Percentiles rank a stretch among this genome's conserved stretches.
phyloP scores from a whole-genome alignment of 2,329 filamentous ascomycete genomes.

The Cladosporium sp. region DNA sequence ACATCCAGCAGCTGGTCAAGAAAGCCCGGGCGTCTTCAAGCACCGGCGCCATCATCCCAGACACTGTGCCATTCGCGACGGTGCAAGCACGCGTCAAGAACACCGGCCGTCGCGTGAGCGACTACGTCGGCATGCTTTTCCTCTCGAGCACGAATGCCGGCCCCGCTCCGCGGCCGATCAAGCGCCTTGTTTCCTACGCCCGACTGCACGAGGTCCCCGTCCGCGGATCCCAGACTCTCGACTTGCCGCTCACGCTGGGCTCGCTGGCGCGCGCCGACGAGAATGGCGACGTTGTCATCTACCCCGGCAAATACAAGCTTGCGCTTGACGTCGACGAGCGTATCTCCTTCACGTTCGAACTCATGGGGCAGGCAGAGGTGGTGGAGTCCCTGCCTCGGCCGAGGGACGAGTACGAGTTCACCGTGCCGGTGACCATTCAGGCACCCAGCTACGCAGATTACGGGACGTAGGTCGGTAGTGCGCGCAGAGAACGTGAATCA shows the following conservation, averaged over 20 bases:
- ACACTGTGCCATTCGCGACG: conserved; percentile 25
- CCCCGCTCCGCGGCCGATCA: conserved; percentile 44
- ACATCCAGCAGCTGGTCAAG: conserved; percentile 38
- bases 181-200: conserved; percentile 40
- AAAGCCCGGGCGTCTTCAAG: background rate
- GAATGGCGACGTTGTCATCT: conserved; percentile 42
- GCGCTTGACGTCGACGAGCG: conserved; percentile 43
- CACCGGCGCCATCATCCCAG: background rate
- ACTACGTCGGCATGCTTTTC: conserved; percentile 46
- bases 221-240: conserved; percentile 27
- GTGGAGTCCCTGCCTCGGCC: conserved; percentile 14
- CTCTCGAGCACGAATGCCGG: conserved; percentile 41
- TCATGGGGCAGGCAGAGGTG: conserved; percentile 21
- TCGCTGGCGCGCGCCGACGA: conserved; percentile 41
- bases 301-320: conserved; percentile 45
- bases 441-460: background rate
- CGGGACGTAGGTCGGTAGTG: background rate
- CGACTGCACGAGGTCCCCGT: conserved; percentile 25
- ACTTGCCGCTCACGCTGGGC: conserved; percentile 42
- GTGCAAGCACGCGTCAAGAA: conserved; percentile 41
- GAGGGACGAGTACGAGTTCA: conserved; percentile 15
- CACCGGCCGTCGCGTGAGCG: conserved; percentile 38
- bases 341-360: conserved; percentile 28
- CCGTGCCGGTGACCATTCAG: conserved; percentile 18
- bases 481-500: background rate